Base-by-base conservation (phyloP, 2,329 filamentous ascomycete species). In the Cephalotrichum gorgonifer region DNA sequence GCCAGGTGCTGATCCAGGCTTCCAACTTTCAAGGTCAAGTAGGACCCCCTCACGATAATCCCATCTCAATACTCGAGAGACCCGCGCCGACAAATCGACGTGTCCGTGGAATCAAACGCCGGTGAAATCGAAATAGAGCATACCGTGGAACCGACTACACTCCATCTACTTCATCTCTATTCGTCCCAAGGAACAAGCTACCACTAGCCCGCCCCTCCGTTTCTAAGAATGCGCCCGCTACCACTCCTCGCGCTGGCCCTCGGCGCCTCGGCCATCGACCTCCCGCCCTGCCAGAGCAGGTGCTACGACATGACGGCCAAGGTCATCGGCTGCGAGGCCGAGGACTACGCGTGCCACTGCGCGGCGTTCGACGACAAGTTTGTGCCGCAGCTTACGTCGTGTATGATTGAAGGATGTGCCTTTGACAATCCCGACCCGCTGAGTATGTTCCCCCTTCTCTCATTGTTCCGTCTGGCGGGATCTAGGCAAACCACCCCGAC, bases 171-270 rank as follows among this genome's bases (percentile, higher is more conserved):
- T n/a, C n/a, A n/a, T n/a, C n/a, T n/a, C n/a, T n/a, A n/a, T n/a
- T n/a, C n/a, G n/a, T n/a, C n/a, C n/a, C n/a, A n/a, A n/a, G n/a
- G n/a, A n/a, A n/a, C n/a, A n/a, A n/a, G n/a, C n/a, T n/a, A n/a
- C n/a, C n/a, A n/a, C n/a, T n/a, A n/a, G n/a, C n/a, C n/a, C n/a
- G n/a, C n/a, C n/a, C n/a, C n/a, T n/a, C n/a, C n/a, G n/a, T n/a
- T n/a, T n/a, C n/a, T n/a, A n/a, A n/a, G n/a, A 20, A 42, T 42
- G 30, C 83, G 83, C 47, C 85, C 81, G 28, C 71, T 76, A 25
- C 17, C 17, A 15, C 22, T 22, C 35, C 22, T 48, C 28, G 25
- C 25, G 17, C 27, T 20, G 14, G 5, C 31, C 14, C 17, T 49
- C 15, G 27, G 49, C 12, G 38, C 44, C 8, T 27, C 25, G 7